Base-by-base conservation (phyloP, 2,329 filamentous ascomycete genomes). In the Elsinoe batatas region DNA sequence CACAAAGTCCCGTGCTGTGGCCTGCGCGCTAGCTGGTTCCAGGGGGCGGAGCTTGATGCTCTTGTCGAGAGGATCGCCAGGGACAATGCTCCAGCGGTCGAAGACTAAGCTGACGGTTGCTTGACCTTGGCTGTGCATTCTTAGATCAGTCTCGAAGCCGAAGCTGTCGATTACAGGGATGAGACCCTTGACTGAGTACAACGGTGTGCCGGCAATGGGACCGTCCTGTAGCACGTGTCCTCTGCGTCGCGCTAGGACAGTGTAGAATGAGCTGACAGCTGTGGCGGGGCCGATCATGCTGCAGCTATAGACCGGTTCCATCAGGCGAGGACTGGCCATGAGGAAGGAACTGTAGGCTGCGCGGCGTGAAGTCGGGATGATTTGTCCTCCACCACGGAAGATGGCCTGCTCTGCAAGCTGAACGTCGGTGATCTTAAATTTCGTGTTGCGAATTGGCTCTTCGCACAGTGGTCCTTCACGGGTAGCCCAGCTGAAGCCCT, bases 391-490 rank as follows among this genome's bases (percentile, higher is more conserved):
- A 57, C 93, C 93, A 53, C 93, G 83, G 77, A 90, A 95, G 67
- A 98, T 97, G 53, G 91, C 87, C 72, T 97, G 90, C 53, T 83
- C 79, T 10, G 91, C 91, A 17, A 98, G 79, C 40, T 86, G 78
- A 54, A 95, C 82, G 67, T 97, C 91, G 59, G 91, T 97, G 65
- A 98, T 83, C 68, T 91, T 89, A 79, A 98, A 98, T 68, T 95
- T 96, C 63, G 89, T 89, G 72, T 98, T 98, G 64, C 93, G 91
- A 67, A 98, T 97, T 33, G 93, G 93, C 75, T 98, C 93, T 85
- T 98, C 93, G 70, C 93, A 97, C 22, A 98, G 77, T 15, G 93
- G 93, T 0, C 93, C 93, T 80, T 98, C 93, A 60, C 93, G 80
- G 32, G 91, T 88, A 50, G 89, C 93, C 93, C 93, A 98, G 69